Conservation (phyloP, 1,139 yeast genomes). For the Wickerhamiella infanticola region DNA sequence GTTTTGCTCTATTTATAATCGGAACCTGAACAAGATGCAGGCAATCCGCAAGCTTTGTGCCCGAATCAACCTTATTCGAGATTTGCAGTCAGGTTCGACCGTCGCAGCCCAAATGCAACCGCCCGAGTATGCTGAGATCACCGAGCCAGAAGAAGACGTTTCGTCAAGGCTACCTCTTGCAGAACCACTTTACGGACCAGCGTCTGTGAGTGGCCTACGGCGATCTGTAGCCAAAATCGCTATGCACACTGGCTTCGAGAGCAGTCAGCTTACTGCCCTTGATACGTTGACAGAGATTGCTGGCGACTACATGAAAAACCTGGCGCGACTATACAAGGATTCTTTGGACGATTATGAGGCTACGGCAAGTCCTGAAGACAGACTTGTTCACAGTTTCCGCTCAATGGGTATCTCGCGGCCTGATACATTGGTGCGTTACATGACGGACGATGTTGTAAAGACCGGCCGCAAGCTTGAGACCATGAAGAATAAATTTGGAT, state of each 20-base stretch:
- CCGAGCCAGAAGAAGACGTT: slow-evolving; percentile 62
- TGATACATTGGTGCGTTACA: slow-evolving; percentile 56
- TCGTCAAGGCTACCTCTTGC: slow-evolving; percentile 60
- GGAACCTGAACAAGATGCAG: slow-evolving; percentile 67
- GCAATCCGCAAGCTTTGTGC: slow-evolving; percentile 77
- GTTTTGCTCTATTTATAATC: slow-evolving; percentile 42
- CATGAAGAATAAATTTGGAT: slow-evolving; percentile 50
- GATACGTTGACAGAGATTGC: slow-evolving; percentile 74
- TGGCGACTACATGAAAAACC: slow-evolving; percentile 58
- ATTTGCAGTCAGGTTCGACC: slow-evolving; percentile 64
- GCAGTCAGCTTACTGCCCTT: slow-evolving; percentile 62
- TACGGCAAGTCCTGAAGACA: slow-evolving; percentile 29
- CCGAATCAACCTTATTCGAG: slow-evolving; percentile 75
- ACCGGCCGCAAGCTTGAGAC: slow-evolving; percentile 58
- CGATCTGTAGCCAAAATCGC: slow-evolving; percentile 63
- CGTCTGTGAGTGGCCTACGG: slow-evolving; percentile 52
- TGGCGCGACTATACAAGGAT: slow-evolving; percentile 53
- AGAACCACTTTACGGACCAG: slow-evolving; percentile 38
- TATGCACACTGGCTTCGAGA: slow-evolving; percentile 90
- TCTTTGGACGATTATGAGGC: slow-evolving; percentile 41
- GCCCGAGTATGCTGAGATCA: slow-evolving; percentile 46
- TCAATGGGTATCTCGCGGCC: slow-evolving; percentile 69
- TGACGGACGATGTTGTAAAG: slow-evolving; percentile 56
- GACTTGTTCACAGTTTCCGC: slow-evolving; percentile 45
- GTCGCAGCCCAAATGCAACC: slow-evolving; percentile 43